Conservation (phyloP, 495 filamentous ascomycete genomes). For the Hypoxylon crocopeplum region DNA sequence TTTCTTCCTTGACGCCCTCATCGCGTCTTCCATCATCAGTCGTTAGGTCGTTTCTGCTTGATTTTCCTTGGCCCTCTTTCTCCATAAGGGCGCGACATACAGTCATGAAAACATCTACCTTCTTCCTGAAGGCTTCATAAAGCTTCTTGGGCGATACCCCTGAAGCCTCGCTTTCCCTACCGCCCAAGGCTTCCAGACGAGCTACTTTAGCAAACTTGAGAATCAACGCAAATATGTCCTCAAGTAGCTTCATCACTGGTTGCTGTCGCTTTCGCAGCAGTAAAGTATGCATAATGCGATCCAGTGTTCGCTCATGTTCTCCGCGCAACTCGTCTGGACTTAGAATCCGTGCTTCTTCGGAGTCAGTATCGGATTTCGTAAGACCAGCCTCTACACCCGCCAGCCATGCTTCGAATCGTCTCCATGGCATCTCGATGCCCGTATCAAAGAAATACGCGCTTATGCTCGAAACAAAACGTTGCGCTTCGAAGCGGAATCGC, state of each 20-base stretch:
- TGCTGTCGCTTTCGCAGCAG: slow-evolving; percentile 74
- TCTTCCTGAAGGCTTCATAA: slow-evolving; percentile 69
- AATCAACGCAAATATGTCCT: slow-evolving; percentile 76
- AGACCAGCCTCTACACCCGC: slow-evolving; percentile 64
- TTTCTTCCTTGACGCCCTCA: slow-evolving; percentile 44
- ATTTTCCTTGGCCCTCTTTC: slow-evolving; percentile 62
- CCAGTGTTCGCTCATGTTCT: slow-evolving; percentile 79
- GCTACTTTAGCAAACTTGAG: slow-evolving; percentile 65
- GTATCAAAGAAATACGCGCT: slow-evolving; percentile 78
- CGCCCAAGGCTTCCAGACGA: slow-evolving; percentile 27
- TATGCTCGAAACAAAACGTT: slow-evolving; percentile 75
- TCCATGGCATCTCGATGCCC: slow-evolving; percentile 75
- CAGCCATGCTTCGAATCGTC: slow-evolving; percentile 68
- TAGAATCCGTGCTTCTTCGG: slow-evolving; percentile 48
- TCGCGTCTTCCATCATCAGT: slow-evolving; percentile 32
- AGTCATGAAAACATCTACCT: slow-evolving; percentile 70
- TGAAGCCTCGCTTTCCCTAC: slow-evolving; percentile 43
- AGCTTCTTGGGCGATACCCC: slow-evolving; percentile 55
- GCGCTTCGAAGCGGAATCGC: slow-evolving; percentile 75
- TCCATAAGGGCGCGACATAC: slow-evolving; percentile 67
- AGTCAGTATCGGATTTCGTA: slow-evolving; percentile 22
- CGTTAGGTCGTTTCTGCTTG: slow-evolving; percentile 43
- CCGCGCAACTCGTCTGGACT: slow-evolving; percentile 70
- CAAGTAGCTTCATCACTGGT: slow-evolving; percentile 74
- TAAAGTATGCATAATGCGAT: slow-evolving; percentile 76